Evolutionary conservation across 352 stramenopile species (phyloP), one percentile per base, ranked within the genome.

Genomic region (Globisporangium emineosum): DNA sequence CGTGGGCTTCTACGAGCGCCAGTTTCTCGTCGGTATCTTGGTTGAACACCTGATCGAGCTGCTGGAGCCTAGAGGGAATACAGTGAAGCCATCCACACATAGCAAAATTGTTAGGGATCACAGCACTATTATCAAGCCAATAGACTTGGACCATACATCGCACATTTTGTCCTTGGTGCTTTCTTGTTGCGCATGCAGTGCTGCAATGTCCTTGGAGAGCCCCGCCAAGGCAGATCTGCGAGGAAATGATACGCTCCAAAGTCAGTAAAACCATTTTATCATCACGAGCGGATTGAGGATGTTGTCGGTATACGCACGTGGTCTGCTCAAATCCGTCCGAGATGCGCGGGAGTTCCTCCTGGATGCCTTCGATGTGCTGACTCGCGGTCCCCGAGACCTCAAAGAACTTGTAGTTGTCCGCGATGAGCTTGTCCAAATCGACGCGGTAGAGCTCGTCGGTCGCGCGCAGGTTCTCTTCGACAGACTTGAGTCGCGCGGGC

Each of bases 331-430:
- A 75, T 4, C 64, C 63, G 6, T 65, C 70, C 0, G 62, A 54
- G 35, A 88, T 64, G 19, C 49, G 65, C 0, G 82, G 82, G 5
- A 91, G 54, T 5, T 86, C 77, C 30, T 60, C 68, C n/a, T 87
- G 72, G 12, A 91, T 67, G 17, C 64, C 37, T 0, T 90, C 80
- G 19, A 89, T 19, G 52, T 91, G 80, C 47, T 87, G 75, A 17
- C 51, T 68, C 27, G 83, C 80, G 3, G 79, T 80, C 5, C 43
- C 60, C 1, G 79, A 67, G 54, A 91, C 86, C 60, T 90, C 81
- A 6, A 91, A 53, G 52, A 90, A 89, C 57, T 86, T 89, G 55
- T 77, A 67, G 35, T 79, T 81, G 30, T 76, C 74, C 1, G 73
- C 58, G 17, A 61, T 47, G 5, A 91, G 69, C 13, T 66, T 57